Evolutionary conservation across 2,329 filamentous ascomycete species (phyloP).

Genomic region (Fusarium illudens): DNA sequence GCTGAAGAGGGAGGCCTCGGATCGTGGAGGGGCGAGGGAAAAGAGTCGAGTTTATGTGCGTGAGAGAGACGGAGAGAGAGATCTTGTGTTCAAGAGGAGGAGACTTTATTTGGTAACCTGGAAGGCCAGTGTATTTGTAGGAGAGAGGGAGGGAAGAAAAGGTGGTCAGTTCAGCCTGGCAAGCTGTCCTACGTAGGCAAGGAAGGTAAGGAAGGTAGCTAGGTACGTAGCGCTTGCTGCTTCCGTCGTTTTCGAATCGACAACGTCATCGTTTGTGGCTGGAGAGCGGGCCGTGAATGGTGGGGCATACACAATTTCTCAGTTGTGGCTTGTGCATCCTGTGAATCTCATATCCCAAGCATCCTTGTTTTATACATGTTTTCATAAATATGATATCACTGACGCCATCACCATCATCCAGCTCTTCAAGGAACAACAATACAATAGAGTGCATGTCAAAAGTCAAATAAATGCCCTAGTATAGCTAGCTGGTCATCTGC

Average conservation of each 20-base stretch:
- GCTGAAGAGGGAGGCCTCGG: constrained; percentile 14
- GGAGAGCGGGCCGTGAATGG: constrained; percentile 22
- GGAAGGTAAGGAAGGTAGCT: neutral
- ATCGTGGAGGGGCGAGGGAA: neutral
- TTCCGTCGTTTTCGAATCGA: constrained; percentile 40
- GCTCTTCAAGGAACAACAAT: neutral
- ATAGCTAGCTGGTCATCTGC: neutral
- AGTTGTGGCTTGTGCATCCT: constrained; percentile 13
- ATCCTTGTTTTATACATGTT: neutral
- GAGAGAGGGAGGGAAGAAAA: constrained; percentile 32
- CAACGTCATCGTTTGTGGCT: constrained; percentile 51
- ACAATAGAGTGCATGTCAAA: neutral
- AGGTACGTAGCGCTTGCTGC: constrained; percentile 17
- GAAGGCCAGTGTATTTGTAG: constrained; percentile 32
- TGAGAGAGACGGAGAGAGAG: neutral
- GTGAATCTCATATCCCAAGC: neutral
- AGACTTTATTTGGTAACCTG: constrained; percentile 5
- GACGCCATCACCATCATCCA: neutral
- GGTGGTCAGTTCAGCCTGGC: constrained; percentile 45
- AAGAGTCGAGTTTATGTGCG: neutral
- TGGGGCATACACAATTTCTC: constrained; percentile 18
- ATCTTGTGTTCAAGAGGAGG: neutral
- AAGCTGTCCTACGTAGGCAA: constrained; percentile 32
- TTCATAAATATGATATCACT: neutral
- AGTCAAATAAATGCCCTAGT: neutral